Evolutionary conservation across 106 monocot species (phyloP).

Genomic region (Ottelia alismoides): DNA sequence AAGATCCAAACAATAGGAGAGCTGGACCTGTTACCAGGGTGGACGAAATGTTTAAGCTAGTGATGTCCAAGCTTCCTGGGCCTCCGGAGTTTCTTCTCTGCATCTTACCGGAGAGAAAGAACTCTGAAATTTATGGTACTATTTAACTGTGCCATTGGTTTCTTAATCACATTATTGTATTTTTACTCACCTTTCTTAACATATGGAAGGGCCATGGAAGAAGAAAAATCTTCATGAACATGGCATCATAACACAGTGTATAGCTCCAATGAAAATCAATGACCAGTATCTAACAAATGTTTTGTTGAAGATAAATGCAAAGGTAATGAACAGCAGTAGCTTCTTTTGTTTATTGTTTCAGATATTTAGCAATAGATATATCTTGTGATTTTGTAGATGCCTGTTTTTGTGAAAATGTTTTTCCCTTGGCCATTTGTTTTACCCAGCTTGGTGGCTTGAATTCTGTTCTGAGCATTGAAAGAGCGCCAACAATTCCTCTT

Average conservation of each 20-base stretch:
- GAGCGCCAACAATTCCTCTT: conserved; percentile 8
- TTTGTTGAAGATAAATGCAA: conserved; percentile 68
- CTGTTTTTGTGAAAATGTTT: neutral
- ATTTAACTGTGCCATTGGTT: neutral
- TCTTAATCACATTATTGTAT: neutral
- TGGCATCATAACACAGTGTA: conserved; percentile 70
- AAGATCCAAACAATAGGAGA: conserved; percentile 26
- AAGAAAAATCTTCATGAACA: conserved; percentile 49
- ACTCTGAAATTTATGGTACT: conserved; percentile 61
- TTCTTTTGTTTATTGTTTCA: neutral
- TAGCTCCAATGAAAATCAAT: conserved; percentile 56
- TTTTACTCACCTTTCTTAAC: neutral
- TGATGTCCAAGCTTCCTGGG: conserved; percentile 44
- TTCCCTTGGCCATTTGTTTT: too few species aligned
- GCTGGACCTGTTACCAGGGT: conserved; percentile 33
- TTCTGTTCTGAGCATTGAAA: conserved; percentile 39
- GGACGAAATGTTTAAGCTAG: conserved; percentile 44
- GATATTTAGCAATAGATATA: neutral
- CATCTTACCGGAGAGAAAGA: conserved; percentile 59
- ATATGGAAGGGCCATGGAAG: conserved; percentile 62
- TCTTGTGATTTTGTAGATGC: neutral
- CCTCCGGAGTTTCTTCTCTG: conserved; percentile 49
- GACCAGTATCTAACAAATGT: conserved; percentile 75
- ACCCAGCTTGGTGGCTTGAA: conserved; percentile 74
- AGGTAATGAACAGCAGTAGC: conserved; percentile 14